Percentiles rank a stretch among this genome's conserved stretches.
Conservation (phyloP, 78 protist species). For the Diacronema lutheri region DNA sequence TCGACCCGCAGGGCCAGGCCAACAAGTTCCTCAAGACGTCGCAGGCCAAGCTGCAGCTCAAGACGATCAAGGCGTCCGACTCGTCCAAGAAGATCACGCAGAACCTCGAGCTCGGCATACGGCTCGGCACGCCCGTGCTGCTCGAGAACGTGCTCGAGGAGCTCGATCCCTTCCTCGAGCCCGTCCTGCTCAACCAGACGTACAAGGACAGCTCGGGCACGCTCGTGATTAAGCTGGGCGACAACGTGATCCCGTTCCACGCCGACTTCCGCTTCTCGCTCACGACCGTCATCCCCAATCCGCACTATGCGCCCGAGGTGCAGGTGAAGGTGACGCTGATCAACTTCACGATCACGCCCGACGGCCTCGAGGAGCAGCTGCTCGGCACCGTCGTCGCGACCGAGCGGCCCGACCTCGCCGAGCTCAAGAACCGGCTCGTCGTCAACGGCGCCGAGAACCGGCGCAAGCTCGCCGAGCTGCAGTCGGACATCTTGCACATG, state of each 20-base stretch:
- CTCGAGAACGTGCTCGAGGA: conserved; percentile 79
- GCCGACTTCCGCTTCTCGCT: conserved; percentile 70
- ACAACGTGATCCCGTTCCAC: conserved; percentile 70
- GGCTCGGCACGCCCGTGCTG: conserved; percentile 77
- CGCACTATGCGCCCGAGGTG: conserved; percentile 81
- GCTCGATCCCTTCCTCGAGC: conserved; percentile 82
- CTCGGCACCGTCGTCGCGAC: conserved; percentile 49
- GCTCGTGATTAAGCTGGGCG: conserved; percentile 76
- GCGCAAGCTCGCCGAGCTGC: conserved; percentile 63
- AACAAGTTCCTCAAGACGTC: conserved; percentile 5
- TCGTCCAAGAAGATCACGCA: conserved; percentile 41
- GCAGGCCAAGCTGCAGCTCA: conserved; percentile 51
- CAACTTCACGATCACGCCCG: conserved; percentile 59
- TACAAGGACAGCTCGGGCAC: conserved; percentile 38
- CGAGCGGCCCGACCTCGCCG: conserved; percentile 50
- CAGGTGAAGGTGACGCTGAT: conserved; percentile 52
- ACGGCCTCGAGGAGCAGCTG: conserved; percentile 61
- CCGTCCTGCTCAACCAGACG: conserved; percentile 75
- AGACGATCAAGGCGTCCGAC: conserved; percentile 65
- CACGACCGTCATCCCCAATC: conserved; percentile 86
- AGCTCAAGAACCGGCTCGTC: conserved; percentile 60
- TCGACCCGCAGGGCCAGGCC: conserved; percentile 51
- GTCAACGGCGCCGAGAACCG: conserved; percentile 53
- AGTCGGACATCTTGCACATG: conserved; percentile 71
- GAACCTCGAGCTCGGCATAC: conserved; percentile 60